Base-by-base conservation (phyloP, 768 basidiomycete genomes). In the Mycena pura region DNA sequence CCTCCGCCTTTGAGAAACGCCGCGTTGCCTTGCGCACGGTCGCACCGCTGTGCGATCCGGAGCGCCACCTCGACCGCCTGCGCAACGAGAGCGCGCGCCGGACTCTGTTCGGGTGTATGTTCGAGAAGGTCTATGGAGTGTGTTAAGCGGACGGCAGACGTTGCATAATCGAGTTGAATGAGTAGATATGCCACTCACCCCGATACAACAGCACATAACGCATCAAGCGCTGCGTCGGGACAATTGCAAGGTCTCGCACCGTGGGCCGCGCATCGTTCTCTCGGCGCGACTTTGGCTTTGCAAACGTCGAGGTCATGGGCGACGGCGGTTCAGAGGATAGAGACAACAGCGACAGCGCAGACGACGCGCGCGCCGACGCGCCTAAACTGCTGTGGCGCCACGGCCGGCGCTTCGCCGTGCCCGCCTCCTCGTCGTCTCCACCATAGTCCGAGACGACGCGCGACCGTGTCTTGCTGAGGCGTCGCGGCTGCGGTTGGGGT, bases 221-320 rank as follows among this genome's bases (percentile, higher is more conserved):
- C 77, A 83, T 85, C n/a, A 88, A 80, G 28, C 88, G 75, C 70
- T 90, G 88, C 10, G 84, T 83, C 13, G 88, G 88, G 59, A 86
- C 73, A 62, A 90, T 89, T 2, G 86, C 88, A 9, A 90, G 73
- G 62, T 90, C 88, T 49, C 86, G 76, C n/a, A 87, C 79, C 31
- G 70, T 58, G 2, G 72, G 74, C 38, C 50, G 53, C 21, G 43
- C 14, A 21, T 60, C 50, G 24, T 54, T 53, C n/a, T 50, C 47
- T 24, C 31, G 52, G n/a, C n/a, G n/a, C n/a, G n/a, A n/a, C 43
- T 34, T 48, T 9, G 55, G 45, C 9, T 36, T 17, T n/a, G 49
- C 27, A 4, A 41, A 29, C 5, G 38, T 39, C 14, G 29, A 5
- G 21, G 46, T 15, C n/a, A 34, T 40, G 7, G 46, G 24, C 9